phyloP scores from a whole-genome alignment of 208 protist genomes.

The Blastocrithidia nonstop region DNA sequence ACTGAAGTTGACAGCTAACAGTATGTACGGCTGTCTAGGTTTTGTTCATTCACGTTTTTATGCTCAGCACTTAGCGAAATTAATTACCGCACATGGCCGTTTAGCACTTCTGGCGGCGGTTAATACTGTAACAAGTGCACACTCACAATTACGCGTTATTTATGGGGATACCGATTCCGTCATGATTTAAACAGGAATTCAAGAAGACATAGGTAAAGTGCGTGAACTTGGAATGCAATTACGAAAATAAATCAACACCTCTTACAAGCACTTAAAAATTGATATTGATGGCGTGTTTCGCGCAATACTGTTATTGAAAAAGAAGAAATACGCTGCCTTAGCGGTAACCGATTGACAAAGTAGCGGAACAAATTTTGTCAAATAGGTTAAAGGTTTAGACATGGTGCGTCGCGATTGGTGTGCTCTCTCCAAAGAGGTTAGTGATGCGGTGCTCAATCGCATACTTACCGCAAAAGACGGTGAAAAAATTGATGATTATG shows the following conservation, averaged over 20 bases:
- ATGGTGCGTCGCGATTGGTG: constrained; percentile 99
- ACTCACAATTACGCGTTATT: constrained; percentile 83
- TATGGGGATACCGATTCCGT: constrained; percentile 99
- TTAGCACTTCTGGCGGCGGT: constrained; percentile 91
- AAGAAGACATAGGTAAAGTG: constrained; percentile 71
- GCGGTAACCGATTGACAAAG: constrained; percentile 58
- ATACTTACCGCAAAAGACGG: constrained; percentile 81
- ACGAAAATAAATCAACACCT: constrained; percentile 94
- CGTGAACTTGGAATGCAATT: constrained; percentile 84
- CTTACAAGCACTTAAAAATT: constrained; percentile 96
- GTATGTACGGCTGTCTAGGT: constrained; percentile 99
- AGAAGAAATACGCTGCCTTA: constrained; percentile 91
- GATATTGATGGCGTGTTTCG: constrained; percentile 99
- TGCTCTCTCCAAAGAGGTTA: constrained; percentile 89
- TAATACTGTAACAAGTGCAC: constrained; percentile 82
- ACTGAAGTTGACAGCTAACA: constrained; percentile 98
- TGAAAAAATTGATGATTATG: constrained; percentile 81
- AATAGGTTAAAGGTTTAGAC: constrained; percentile 97
- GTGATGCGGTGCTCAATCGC: constrained; percentile 85
- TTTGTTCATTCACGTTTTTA: constrained; percentile 98
- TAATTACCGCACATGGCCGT: constrained; percentile 95
- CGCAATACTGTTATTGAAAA: constrained; percentile 92
- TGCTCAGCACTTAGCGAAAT: constrained; percentile 93
- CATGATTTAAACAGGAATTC: constrained; percentile 97
- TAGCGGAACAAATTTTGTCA: constrained; percentile 49